Percentiles rank a stretch among this genome's conserved stretches.
Evolutionary conservation across 768 basidiomycete genomes (phyloP).

Genomic region (Auricularia auricula-judae): DNA sequence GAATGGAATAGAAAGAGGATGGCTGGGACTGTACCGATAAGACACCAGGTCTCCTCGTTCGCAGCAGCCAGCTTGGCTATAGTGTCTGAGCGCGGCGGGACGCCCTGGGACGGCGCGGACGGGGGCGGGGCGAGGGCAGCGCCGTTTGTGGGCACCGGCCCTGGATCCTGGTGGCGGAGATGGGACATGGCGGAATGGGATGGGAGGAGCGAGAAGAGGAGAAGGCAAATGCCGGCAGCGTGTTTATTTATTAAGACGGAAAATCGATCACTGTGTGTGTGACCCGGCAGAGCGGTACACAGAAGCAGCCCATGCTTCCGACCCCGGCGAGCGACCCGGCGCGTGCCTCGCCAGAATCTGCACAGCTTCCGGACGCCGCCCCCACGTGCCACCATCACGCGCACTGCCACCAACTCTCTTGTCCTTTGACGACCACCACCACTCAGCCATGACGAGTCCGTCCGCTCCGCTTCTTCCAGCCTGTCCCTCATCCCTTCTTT

Average conservation of each 20-base stretch:
- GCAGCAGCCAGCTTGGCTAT: constrained; percentile 73
- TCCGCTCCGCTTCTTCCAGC: constrained; percentile 1
- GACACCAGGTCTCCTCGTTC: constrained; percentile 91
- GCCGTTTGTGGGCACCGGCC: constrained; percentile 26
- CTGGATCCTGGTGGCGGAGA: constrained; percentile 18
- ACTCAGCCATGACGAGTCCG: constrained; percentile 5
- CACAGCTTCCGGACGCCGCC: no score
- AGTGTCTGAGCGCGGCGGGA: constrained; percentile 23
- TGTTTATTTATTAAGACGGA: constrained; percentile 22
- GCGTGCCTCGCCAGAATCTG: no score
- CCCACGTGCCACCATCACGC: no score
- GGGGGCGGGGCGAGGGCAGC: constrained; percentile 22
- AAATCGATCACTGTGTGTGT: not conserved
- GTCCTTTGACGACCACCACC: constrained; percentile 4
- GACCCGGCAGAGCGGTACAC: constrained; percentile 14
- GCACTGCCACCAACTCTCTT: no score
- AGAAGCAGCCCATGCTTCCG: not conserved
- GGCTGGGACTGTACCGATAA: constrained; percentile 54
- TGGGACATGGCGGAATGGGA: constrained; percentile 31
- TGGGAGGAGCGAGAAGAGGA: constrained; percentile 39
- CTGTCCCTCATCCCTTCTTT: not conserved
- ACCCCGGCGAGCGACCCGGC: no score
- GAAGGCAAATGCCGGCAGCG: constrained; percentile 18
- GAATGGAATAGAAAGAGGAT: not conserved
- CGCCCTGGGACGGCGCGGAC: constrained; percentile 8